These are phyloP conservation scores for Lantana camara DNA, from an alignment of 257 asterid species.

Conservation along the genomic window DNA sequence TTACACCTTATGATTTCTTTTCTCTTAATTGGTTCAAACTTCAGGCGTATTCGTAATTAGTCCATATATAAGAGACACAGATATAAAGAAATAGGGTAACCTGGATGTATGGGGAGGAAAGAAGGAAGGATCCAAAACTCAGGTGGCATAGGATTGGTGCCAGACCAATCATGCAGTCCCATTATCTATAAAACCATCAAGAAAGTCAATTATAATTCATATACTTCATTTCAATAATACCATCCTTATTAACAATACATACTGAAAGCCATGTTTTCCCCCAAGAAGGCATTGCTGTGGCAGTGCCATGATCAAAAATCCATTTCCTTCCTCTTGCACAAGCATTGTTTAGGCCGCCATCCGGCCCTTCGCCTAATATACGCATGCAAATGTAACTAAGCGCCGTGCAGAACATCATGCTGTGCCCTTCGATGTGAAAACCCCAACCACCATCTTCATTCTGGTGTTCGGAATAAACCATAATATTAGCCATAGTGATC, in stretches of 20 bases:
- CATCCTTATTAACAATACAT: too few species aligned
- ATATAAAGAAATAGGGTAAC: constrained; percentile 31
- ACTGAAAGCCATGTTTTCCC: constrained; percentile 88
- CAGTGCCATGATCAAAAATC: constrained; percentile 43
- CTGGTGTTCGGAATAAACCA: too few species aligned
- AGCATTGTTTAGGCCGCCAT: constrained; percentile 53
- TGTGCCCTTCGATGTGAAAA: constrained; percentile 73
- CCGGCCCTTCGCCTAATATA: constrained; percentile 62
- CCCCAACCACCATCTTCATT: constrained; percentile 93
- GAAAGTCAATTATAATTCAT: too few species aligned
- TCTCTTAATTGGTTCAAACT: too few species aligned
- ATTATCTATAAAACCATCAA: constrained; percentile 45
- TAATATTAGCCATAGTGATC: too few species aligned
- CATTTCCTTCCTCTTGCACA: constrained; percentile 73
- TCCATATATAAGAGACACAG: too few species aligned
- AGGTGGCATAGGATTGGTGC: constrained; percentile 83
- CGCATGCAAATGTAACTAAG: constrained; percentile 75
- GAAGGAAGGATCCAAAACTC: constrained; percentile 83
- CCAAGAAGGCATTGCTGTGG: constrained; percentile 27
- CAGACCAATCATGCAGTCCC: constrained; percentile 72
- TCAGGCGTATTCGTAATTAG: too few species aligned
- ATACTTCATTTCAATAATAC: too few species aligned
- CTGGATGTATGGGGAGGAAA: constrained; percentile 80
- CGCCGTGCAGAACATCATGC: constrained; percentile 74
- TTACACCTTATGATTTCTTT: too few species aligned